These are phyloP conservation scores for Alternaria tenuissima DNA, from an alignment of 2,329 filamentous ascomycete species.

Conservation along the genomic window DNA sequence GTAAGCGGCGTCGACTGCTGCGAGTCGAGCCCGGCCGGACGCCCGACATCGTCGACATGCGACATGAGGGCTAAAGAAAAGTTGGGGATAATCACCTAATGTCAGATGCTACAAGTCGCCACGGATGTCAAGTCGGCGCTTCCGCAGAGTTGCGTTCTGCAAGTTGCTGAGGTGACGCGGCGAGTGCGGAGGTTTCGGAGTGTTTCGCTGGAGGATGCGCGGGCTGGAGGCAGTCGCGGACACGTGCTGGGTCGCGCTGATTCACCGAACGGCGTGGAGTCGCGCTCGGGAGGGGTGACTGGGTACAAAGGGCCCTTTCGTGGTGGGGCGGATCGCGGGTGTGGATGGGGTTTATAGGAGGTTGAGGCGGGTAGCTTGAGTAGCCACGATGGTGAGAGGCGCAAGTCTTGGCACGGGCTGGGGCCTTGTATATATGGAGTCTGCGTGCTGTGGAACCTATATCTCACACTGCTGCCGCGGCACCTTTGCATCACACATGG, in stretches of 20 bases:
- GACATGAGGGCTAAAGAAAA: constrained; percentile 31
- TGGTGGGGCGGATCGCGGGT: constrained; percentile 40
- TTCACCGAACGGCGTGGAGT: constrained; percentile 33
- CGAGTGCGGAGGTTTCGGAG: constrained; percentile 43
- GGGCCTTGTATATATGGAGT: constrained; percentile 20
- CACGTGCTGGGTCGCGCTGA: constrained; percentile 33
- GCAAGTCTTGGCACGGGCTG: constrained; percentile 28
- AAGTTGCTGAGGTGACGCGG: constrained; percentile 42
- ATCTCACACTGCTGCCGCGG: constrained; percentile 12
- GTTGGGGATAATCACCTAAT: constrained; percentile 48
- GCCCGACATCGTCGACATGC: constrained; percentile 36
- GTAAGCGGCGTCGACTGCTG: constrained; percentile 27
- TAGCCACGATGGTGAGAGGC: constrained; percentile 28
- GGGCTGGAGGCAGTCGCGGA: constrained; percentile 28
- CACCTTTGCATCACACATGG: constrained; percentile 5
- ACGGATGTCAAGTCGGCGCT: constrained; percentile 50
- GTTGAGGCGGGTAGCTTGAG: constrained; percentile 15
- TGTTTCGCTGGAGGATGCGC: constrained; percentile 30
- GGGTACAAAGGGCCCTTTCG: constrained; percentile 37
- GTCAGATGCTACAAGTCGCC: constrained; percentile 52
- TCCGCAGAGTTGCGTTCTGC: constrained; percentile 51
- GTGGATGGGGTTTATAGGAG: constrained; percentile 39
- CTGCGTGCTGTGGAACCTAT: background rate
- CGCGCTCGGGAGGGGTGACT: constrained; percentile 35
- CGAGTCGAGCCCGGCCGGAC: constrained; percentile 29